These are phyloP conservation scores for Mycena maculata DNA, from an alignment of 768 basidiomycete genomes.

Conservation along the genomic window DNA sequence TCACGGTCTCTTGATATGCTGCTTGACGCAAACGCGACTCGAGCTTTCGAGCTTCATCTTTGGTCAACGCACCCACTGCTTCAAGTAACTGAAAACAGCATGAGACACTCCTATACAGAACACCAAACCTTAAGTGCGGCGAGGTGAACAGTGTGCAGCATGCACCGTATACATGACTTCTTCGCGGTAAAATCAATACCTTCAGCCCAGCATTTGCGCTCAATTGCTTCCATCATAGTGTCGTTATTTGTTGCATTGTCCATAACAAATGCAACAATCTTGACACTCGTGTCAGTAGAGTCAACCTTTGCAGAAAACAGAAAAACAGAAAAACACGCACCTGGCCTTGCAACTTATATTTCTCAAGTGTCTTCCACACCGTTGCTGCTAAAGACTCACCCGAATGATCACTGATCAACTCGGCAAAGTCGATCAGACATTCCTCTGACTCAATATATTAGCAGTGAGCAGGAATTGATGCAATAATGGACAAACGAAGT, in stretches of 20 bases:
- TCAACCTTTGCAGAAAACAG: not conserved
- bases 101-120: not conserved
- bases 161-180: conserved; percentile 45
- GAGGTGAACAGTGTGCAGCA: conserved; percentile 53
- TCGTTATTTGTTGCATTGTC: no score
- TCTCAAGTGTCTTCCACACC: conserved; percentile 44
- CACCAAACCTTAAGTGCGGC: conserved; percentile 46
- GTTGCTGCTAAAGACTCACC: conserved; percentile 50
- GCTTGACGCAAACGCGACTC: not conserved
- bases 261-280: conserved; percentile 48
- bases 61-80: conserved; percentile 3
- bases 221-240: conserved; percentile 43
- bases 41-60: not conserved
- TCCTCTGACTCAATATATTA: conserved; percentile 43
- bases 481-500: not conserved
- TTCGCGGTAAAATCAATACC: conserved; percentile 41
- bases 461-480: not conserved
- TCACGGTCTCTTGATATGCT: not conserved
- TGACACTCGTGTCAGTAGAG: not conserved
- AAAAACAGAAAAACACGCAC: conserved; percentile 32
- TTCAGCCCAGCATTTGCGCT: conserved; percentile 15
- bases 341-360: conserved; percentile 40
- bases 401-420: conserved; percentile 48
- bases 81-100: not conserved
- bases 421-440: conserved; percentile 49